Evolutionary conservation across 2,329 filamentous ascomycete genomes (phyloP).

Genomic region (Fusarium globosum): DNA sequence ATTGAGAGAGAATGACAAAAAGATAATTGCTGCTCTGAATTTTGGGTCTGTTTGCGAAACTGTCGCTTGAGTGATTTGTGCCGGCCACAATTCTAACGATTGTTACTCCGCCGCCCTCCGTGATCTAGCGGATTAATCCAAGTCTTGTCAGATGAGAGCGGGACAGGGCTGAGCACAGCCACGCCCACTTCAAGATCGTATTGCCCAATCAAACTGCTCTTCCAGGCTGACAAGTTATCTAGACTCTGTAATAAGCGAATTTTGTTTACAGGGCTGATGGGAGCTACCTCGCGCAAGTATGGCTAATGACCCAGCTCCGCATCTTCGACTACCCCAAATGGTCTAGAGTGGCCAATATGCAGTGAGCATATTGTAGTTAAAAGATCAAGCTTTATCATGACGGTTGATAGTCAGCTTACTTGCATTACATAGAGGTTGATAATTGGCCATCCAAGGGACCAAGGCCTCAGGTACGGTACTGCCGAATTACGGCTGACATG

Average conservation of each 20-base stretch:
- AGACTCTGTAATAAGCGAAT: neutral
- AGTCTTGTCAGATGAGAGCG: neutral
- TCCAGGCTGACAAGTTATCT: neutral
- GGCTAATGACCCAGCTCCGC: neutral
- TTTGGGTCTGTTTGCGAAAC: neutral
- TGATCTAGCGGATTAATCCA: neutral
- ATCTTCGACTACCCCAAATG: neutral
- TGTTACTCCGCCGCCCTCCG: no score
- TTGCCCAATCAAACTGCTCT: neutral
- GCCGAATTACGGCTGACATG: conserved; percentile 4
- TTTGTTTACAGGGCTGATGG: neutral
- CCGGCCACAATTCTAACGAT: neutral
- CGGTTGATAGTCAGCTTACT: neutral
- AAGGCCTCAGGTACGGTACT: neutral
- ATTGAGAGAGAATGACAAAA: conserved; percentile 13
- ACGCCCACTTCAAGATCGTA: neutral
- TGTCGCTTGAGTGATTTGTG: neutral
- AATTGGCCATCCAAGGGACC: neutral
- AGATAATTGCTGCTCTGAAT: neutral
- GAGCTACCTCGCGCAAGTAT: neutral
- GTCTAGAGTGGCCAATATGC: neutral
- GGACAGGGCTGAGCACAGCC: neutral
- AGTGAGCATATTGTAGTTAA: neutral
- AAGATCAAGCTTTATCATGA: neutral
- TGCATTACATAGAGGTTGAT: neutral